A percentile compares a stretch with the other conserved stretches of the same genome.
Conservation (phyloP, 2,329 filamentous ascomycete species). For the Colletotrichum viniferum region DNA sequence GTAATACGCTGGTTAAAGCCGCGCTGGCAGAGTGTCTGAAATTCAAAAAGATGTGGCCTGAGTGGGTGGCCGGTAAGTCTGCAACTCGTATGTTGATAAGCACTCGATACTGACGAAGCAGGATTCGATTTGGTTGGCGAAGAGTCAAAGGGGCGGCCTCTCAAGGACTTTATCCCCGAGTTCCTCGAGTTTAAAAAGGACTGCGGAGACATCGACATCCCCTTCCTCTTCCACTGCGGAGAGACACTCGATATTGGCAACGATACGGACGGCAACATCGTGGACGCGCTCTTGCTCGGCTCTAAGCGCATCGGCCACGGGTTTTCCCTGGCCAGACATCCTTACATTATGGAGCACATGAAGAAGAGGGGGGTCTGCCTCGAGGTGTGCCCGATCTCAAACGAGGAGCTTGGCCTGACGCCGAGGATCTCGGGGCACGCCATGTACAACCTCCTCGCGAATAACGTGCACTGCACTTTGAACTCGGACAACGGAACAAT, state of each 20-base stretch:
- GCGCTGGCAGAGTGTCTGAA: conserved; percentile 66
- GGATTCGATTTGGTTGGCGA: conserved; percentile 75
- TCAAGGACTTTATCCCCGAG: conserved; percentile 58
- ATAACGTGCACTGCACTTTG: conserved; percentile 74
- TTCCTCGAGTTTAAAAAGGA: conserved; percentile 60
- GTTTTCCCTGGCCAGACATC: conserved; percentile 71
- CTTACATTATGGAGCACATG: conserved; percentile 69
- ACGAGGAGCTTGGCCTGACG: conserved; percentile 75
- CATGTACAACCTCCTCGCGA: conserved; percentile 71
- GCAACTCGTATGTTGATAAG: background rate
- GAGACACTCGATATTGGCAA: conserved; percentile 73
- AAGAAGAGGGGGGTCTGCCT: conserved; percentile 68
- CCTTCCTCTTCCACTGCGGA: conserved; percentile 78
- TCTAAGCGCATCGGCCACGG: conserved; percentile 77
- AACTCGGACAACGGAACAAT: conserved; percentile 78
- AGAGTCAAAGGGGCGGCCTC: conserved; percentile 64
- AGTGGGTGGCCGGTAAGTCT: conserved; percentile 67
- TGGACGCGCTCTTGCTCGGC: conserved; percentile 69
- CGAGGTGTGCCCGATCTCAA: conserved; percentile 80
- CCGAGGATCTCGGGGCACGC: conserved; percentile 68
- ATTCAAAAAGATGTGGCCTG: conserved; percentile 60
- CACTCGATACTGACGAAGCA: conserved; percentile 27
- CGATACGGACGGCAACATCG: conserved; percentile 69
- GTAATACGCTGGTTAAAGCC: conserved; percentile 45
- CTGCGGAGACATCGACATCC: conserved; percentile 63